Percentiles rank a stretch among this genome's conserved stretches.
Conservation (phyloP, 257 asterid species). For the Ehretia macrophylla region DNA sequence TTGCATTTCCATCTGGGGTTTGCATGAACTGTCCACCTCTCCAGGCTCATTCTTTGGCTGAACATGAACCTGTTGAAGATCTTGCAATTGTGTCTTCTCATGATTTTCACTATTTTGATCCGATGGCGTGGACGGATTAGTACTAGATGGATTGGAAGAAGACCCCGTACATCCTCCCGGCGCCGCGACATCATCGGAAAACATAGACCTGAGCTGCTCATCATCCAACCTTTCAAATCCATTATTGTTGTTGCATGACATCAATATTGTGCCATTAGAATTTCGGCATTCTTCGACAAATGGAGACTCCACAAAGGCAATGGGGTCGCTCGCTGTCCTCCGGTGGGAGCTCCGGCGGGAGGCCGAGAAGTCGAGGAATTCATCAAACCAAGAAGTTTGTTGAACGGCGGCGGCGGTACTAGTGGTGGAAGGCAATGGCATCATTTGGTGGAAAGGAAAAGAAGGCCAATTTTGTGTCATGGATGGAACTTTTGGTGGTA, state of each 20-base stretch:
- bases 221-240: slow-evolving; percentile 72
- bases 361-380: slow-evolving; percentile 78
- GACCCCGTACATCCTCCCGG: slow-evolving; percentile 21
- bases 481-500: slow-evolving; percentile 66
- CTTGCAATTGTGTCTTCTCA: slow-evolving; percentile 23
- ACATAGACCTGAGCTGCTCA: slow-evolving; percentile 73
- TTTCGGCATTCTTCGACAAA: slow-evolving; percentile 26
- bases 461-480: slow-evolving; percentile 73
- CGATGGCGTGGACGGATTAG: slow-evolving; percentile 68
- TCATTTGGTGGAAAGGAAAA: slow-evolving; percentile 50
- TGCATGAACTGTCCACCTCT: slow-evolving; percentile 36
- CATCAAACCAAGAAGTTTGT: slow-evolving; percentile 62
- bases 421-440: slow-evolving; percentile 28
- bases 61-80: slow-evolving; percentile 2
- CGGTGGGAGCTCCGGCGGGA: slow-evolving; percentile 63
- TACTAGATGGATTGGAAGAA: slow-evolving; percentile 43
- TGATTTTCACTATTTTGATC: slow-evolving; percentile 58
- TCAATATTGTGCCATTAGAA: slow-evolving; percentile 1
- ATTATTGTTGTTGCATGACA: background rate
- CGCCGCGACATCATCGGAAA: slow-evolving; percentile 52
- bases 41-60: slow-evolving; percentile 65
- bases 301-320: slow-evolving; percentile 58
- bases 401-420: slow-evolving; percentile 13
- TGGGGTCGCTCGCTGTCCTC: slow-evolving; percentile 74
- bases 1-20: slow-evolving; percentile 12